Evolutionary conservation across 1,284 basidiomycete genomes (phyloP).

Genomic region (Macrocystidia cucumis): DNA sequence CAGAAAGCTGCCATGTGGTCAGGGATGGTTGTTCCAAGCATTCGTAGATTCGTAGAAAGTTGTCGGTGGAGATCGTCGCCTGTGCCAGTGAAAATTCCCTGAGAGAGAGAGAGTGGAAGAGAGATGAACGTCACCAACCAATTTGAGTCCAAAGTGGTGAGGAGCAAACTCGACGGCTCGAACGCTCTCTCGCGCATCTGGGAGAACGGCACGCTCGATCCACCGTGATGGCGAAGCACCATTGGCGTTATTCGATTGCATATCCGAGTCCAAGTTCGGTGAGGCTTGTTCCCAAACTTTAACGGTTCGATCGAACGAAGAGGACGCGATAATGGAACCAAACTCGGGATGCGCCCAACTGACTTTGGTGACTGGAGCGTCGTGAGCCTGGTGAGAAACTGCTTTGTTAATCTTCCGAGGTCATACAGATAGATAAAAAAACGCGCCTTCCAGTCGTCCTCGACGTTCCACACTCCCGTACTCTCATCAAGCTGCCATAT

Average conservation of each 20-base stretch:
- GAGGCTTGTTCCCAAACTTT: slow-evolving; percentile 81
- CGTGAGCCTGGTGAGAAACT: slow-evolving; percentile 64
- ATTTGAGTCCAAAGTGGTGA: slow-evolving; percentile 77
- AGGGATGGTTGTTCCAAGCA: slow-evolving; percentile 80
- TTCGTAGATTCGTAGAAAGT: slow-evolving; percentile 81
- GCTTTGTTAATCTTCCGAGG: not conserved
- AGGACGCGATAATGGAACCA: slow-evolving; percentile 77
- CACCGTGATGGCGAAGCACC: slow-evolving; percentile 38
- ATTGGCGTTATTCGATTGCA: slow-evolving; percentile 18
- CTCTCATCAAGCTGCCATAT: slow-evolving; percentile 70
- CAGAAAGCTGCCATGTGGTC: slow-evolving; percentile 70
- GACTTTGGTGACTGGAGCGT: slow-evolving; percentile 77
- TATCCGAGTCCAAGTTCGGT: slow-evolving; percentile 20
- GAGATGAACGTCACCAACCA: slow-evolving; percentile 42
- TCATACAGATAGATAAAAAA: too few species aligned
- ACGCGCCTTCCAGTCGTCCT: slow-evolving; percentile 85
- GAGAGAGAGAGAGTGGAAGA: not conserved
- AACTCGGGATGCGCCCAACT: slow-evolving; percentile 89
- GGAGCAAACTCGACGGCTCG: slow-evolving; percentile 82
- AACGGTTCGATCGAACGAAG: slow-evolving; percentile 83
- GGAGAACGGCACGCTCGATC: slow-evolving; percentile 69
- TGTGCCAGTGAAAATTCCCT: slow-evolving; percentile 19
- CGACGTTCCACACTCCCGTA: slow-evolving; percentile 64
- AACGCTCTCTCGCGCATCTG: slow-evolving; percentile 81
- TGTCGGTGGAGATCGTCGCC: slow-evolving; percentile 86